A percentile compares a stretch with the other conserved stretches of the same genome.
Conservation (phyloP, 176 grass and related monocot species). For the Eleusine coracana region DNA sequence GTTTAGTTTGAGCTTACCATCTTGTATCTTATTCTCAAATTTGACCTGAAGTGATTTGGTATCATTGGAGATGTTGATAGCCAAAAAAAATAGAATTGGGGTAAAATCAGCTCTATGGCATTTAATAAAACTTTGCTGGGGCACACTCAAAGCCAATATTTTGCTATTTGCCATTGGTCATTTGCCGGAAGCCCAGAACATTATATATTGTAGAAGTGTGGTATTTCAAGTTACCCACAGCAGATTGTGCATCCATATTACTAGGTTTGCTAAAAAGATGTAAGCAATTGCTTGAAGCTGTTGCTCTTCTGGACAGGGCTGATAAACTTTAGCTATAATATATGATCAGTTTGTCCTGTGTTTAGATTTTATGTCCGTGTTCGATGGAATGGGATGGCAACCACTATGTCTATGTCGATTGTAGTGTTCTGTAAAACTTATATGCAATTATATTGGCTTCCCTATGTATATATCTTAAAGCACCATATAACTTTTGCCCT, state of each 20-base stretch:
- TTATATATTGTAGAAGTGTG: not conserved
- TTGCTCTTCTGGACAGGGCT: not conserved
- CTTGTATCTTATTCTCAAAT: not conserved
- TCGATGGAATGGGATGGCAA: not conserved
- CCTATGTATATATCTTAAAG: not conserved
- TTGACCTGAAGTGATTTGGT: not conserved
- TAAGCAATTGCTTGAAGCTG: not conserved
- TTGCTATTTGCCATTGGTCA: not conserved
- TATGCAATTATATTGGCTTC: not conserved
- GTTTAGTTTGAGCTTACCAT: not conserved
- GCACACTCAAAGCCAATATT: not conserved
- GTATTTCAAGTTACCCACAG: not conserved
- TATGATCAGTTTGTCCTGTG: not conserved
- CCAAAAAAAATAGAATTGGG: not conserved
- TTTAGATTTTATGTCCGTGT: not conserved
- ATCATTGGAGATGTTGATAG: not conserved
- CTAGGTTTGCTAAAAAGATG: not conserved
- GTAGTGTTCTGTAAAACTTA: not conserved
- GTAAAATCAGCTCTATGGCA: not conserved
- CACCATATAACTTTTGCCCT: conserved; percentile 2
- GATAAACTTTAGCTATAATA: not conserved
- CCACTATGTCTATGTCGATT: not conserved
- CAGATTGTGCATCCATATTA: not conserved
- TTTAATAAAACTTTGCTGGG: not conserved
- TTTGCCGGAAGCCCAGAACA: not conserved